These are phyloP conservation scores for Penstemon barbatus DNA, from an alignment of 257 asterid genomes.

Conservation along the genomic window DNA sequence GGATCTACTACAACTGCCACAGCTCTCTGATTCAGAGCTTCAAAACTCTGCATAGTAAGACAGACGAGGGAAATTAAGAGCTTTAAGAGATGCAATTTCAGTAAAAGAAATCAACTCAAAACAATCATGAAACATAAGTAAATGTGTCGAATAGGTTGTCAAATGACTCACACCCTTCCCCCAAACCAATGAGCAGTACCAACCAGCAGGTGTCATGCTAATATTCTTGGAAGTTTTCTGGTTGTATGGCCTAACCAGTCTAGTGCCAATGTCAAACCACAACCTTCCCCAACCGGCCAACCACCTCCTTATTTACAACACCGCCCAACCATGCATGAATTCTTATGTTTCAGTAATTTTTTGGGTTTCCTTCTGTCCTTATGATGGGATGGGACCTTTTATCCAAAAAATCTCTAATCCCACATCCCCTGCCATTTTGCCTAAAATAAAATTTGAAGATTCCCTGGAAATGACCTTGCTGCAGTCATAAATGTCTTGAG, in stretches of 20 bases:
- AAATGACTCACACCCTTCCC: not conserved
- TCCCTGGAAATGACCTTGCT: too few species aligned
- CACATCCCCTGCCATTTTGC: too few species aligned
- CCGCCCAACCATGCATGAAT: not conserved
- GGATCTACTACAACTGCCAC: conserved; percentile 99
- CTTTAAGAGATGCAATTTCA: conserved; percentile 4
- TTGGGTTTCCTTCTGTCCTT: not conserved
- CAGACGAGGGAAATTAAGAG: conserved; percentile 14
- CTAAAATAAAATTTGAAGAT: too few species aligned
- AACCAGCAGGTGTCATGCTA: not conserved
- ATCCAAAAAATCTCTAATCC: not conserved
- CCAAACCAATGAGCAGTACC: not conserved
- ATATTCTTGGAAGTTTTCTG: not conserved
- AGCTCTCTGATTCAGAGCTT: conserved; percentile 95
- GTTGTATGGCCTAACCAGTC: not conserved
- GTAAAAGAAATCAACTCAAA: not conserved
- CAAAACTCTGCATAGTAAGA: conserved; percentile 76
- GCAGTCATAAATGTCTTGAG: too few species aligned
- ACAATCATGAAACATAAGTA: not conserved
- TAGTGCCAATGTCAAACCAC: not conserved
- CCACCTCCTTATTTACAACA: not conserved
- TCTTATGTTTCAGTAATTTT: not conserved
- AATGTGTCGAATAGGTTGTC: not conserved
- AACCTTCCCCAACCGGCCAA: not conserved
- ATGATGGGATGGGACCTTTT: not conserved